Conservation (phyloP, 164 flowering plant species). For the Santalum album region DNA sequence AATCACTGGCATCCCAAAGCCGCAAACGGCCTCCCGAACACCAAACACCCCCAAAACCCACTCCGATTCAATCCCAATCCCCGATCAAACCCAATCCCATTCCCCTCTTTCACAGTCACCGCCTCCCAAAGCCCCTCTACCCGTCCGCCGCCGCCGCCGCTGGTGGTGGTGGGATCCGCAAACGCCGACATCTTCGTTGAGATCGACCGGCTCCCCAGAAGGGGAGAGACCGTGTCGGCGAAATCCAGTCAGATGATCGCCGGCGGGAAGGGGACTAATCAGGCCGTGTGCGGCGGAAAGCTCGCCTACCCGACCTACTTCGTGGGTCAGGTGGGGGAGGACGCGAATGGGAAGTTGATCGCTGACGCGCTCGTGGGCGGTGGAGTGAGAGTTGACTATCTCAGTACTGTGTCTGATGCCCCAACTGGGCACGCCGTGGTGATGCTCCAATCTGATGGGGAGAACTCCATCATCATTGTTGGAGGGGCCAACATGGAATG, state of each 20-base stretch:
- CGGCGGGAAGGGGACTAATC: conserved; percentile 96
- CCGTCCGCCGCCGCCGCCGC: conserved; percentile 28
- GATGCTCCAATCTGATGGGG: conserved; percentile 80
- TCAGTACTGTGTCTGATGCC: conserved; percentile 33
- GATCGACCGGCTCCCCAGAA: conserved; percentile 60
- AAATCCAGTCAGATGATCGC: conserved; percentile 66
- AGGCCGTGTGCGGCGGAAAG: conserved; percentile 75
- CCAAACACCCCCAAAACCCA: conserved; percentile 1
- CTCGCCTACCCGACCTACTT: conserved; percentile 76
- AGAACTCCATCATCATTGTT: conserved; percentile 88
- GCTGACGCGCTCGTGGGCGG: conserved; percentile 48
- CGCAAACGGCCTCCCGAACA: background rate
- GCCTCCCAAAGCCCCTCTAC: conserved; percentile 14
- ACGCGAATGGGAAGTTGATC: conserved; percentile 74
- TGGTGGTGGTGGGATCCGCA: conserved; percentile 90
- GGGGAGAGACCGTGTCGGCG: conserved; percentile 88
- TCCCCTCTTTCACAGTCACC: conserved; percentile 8
- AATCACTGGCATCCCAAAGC: conserved; percentile 14
- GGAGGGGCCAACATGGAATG: conserved; percentile 85
- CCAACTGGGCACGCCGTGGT: conserved; percentile 99
- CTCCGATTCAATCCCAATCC: background rate
- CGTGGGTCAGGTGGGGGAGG: conserved; percentile 74
- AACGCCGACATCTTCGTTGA: conserved; percentile 90
- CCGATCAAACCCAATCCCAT: background rate
- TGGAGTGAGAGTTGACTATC: conserved; percentile 53